phyloP scores from a whole-genome alignment of 2,329 filamentous ascomycete species.

The Calonectria ilicicola region DNA sequence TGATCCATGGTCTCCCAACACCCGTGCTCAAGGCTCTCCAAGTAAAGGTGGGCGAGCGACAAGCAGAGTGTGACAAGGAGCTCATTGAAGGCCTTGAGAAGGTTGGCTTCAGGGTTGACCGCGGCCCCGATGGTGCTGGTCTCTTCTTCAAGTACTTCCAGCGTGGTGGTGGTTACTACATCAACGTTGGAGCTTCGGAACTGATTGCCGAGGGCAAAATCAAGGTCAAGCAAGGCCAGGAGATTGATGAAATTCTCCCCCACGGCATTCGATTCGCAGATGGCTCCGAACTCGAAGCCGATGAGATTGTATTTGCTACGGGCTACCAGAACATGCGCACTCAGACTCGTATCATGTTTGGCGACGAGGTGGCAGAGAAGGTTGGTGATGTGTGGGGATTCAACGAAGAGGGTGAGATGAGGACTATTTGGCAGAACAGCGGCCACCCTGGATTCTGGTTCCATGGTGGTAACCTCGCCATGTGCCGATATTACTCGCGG shows the following conservation, averaged over 20 bases:
- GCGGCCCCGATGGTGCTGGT: constrained; percentile 67
- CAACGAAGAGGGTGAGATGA: constrained; percentile 67
- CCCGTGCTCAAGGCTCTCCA: constrained; percentile 72
- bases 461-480: constrained; percentile 72
- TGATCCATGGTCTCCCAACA: constrained; percentile 67
- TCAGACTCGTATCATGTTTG: constrained; percentile 71
- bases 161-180: constrained; percentile 77
- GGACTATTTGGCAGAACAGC: constrained; percentile 68
- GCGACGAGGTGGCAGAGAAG: constrained; percentile 68
- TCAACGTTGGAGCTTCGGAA: constrained; percentile 73
- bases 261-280: constrained; percentile 63
- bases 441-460: constrained; percentile 76
- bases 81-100: constrained; percentile 59
- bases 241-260: constrained; percentile 63
- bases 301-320: constrained; percentile 73
- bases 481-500: constrained; percentile 71
- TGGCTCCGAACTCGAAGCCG: constrained; percentile 67
- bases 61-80: constrained; percentile 52
- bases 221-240: constrained; percentile 70
- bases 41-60: constrained; percentile 51
- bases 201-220: constrained; percentile 74
- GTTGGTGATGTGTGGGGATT: constrained; percentile 73
- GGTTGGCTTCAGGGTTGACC: constrained; percentile 72
- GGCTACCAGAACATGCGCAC: constrained; percentile 78
- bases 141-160: constrained; percentile 74